Evolutionary conservation across 768 basidiomycete species (phyloP).

Genomic region (Trametes gibbosa): DNA sequence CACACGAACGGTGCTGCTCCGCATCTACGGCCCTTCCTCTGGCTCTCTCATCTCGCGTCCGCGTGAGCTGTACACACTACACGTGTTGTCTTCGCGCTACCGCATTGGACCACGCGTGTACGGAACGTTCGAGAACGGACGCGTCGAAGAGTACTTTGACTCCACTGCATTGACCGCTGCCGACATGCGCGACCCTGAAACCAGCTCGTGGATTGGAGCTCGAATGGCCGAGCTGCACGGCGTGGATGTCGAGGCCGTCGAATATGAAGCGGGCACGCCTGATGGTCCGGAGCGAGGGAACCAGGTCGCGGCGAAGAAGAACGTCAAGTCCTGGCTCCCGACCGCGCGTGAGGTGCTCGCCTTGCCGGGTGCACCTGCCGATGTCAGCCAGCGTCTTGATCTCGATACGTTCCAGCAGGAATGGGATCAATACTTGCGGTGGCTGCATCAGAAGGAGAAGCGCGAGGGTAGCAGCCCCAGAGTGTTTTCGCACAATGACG

Average conservation of each 20-base stretch:
- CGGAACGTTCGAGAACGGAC: slow-evolving; percentile 94
- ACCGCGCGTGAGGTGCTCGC: slow-evolving; percentile 73
- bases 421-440: slow-evolving; percentile 68
- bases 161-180: slow-evolving; percentile 74
- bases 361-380: slow-evolving; percentile 48
- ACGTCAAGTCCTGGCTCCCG: slow-evolving; percentile 68
- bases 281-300: slow-evolving; percentile 45
- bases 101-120: slow-evolving; percentile 88
- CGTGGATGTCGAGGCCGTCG: slow-evolving; percentile 76
- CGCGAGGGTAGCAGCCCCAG: slow-evolving; percentile 57
- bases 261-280: slow-evolving; percentile 39
- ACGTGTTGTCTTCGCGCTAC: slow-evolving; percentile 85
- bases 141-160: slow-evolving; percentile 94
- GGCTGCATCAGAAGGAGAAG: slow-evolving; percentile 63
- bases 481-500: slow-evolving; percentile 90
- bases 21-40: slow-evolving; percentile 90
- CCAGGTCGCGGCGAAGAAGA: slow-evolving; percentile 61
- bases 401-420: slow-evolving; percentile 59
- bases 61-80: slow-evolving; percentile 83
- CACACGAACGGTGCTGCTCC: slow-evolving; percentile 72
- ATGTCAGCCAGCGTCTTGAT: slow-evolving; percentile 54
- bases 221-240: slow-evolving; percentile 96
- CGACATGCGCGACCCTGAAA: slow-evolving; percentile 73
- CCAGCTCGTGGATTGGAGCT: slow-evolving; percentile 85
- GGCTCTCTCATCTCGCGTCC: slow-evolving; percentile 83